Evolutionary conservation across 306 rosid genomes (phyloP), one percentile per base, ranked within the genome.

Genomic region (Inga laurina): DNA sequence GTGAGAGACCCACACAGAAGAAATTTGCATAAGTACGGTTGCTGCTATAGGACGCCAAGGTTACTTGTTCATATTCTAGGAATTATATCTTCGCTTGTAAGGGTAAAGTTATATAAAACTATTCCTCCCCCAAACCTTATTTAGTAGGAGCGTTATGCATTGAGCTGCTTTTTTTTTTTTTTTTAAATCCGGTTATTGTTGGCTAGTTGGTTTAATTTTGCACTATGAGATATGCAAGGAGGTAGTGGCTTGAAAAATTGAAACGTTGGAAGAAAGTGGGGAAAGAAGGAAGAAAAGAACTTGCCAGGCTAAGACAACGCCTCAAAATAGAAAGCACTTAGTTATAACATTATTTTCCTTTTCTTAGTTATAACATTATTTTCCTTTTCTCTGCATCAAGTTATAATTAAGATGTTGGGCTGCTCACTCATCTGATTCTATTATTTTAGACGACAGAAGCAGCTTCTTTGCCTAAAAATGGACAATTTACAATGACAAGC

Each of bases 311-410:
- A 72, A 72, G 76, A 46, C 43, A 43, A 79, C 37, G 30, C 79
- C 68, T 80, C 52, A 59, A 85, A 82, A 72, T 59, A 85, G 85
- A 85, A 85, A 85, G 72, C 76, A 82, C 68, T 80, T 85, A 10
- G 68, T 62, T 32, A 5, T 56, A 15, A 76, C 35, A 84, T 82
- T 85, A 15, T 76, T 72, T 12, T 45, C 75, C 66, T n/a, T n/a
- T n/a, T n/a, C 68, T 80, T 85, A 10, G 68, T 62, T 32, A 5
- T 56, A 15, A 76, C 35, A 84, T 82, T 85, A 15, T 76, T 66
- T 13, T 45, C 75, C 67, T 27, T 27, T 27, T 27, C 30, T 27
- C 30, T 27, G 30, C 30, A 27, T 27, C 30, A 27, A 27, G 30
- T 27, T 27, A 7, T 57, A 57, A 9, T 22, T 62, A 72, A 81